These are phyloP conservation scores for Schwanniomyces vanrijiae DNA, from an alignment of 805 yeast genomes.

Conservation along the genomic window DNA sequence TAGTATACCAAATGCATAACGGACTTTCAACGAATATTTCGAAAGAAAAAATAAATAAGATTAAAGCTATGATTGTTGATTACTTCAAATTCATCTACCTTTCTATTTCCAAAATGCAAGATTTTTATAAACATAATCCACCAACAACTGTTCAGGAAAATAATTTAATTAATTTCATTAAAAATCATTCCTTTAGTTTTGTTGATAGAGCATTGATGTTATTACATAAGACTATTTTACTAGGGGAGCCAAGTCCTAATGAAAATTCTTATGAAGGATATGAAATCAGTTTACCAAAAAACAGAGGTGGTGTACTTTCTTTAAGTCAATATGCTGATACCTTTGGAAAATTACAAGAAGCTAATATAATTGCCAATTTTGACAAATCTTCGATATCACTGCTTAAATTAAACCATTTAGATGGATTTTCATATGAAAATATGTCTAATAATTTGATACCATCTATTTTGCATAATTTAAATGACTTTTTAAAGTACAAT, in stretches of 20 bases:
- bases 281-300: conserved; percentile 5
- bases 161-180: conserved; percentile 48
- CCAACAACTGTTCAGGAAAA: conserved; percentile 39
- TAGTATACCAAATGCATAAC: conserved; percentile 52
- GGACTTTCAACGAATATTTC: conserved; percentile 44
- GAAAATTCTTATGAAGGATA: conserved; percentile 5
- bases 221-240: conserved; percentile 41
- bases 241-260: conserved; percentile 23
- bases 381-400: conserved; percentile 37
- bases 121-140: conserved; percentile 32
- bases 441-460: conserved; percentile 55
- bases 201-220: conserved; percentile 55
- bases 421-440: conserved; percentile 50
- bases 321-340: conserved; percentile 41
- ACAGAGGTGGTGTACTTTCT: conserved; percentile 27
- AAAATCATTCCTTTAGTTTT: conserved; percentile 49
- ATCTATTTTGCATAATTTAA: conserved; percentile 54
- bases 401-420: conserved; percentile 32
- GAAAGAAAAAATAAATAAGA: conserved; percentile 39
- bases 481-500: conserved; percentile 53
- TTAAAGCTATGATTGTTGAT: conserved; percentile 50
- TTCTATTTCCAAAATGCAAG: conserved; percentile 42
- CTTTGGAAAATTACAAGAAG: conserved; percentile 36
- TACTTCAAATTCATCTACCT: conserved; percentile 51
- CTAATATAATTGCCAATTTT: conserved; percentile 38